Evolutionary conservation across 106 monocot species (phyloP).

Genomic region (Triglochin maritima): DNA sequence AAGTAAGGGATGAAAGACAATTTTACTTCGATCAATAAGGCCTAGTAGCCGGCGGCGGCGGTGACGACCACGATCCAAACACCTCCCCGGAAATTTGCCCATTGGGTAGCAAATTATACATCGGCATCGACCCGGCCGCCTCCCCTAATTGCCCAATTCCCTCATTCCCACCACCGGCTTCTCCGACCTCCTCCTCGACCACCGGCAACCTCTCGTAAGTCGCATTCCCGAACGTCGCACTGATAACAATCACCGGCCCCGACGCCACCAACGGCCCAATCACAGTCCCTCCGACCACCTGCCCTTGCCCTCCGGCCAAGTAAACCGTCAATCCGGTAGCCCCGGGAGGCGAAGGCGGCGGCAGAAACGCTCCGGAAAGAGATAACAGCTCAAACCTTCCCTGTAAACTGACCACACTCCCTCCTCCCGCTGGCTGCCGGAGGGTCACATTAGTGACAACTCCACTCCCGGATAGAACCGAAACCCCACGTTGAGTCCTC

Average conservation of each 20-base stretch:
- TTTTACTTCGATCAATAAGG: no score
- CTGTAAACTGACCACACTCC: slow-evolving; percentile 6
- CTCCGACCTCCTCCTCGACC: slow-evolving; percentile 6
- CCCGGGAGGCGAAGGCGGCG: slow-evolving; percentile 9
- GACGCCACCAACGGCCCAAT: slow-evolving; percentile 13
- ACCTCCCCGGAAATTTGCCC: no score
- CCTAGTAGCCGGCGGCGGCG: no score
- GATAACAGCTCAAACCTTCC: slow-evolving; percentile 18
- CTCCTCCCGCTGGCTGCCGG: slow-evolving; percentile 7
- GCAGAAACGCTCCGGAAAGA: slow-evolving; percentile 16
- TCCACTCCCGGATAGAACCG: slow-evolving; percentile 10
- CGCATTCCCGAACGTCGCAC: slow-evolving; percentile 9
- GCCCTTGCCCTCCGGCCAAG: slow-evolving; percentile 2
- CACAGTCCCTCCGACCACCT: slow-evolving; percentile 8
- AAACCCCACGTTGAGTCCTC: slow-evolving; percentile 12
- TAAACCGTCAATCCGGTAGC: slow-evolving; percentile 14
- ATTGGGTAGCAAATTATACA: no score
- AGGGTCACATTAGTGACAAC: slow-evolving; percentile 18
- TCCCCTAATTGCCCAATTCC: no score
- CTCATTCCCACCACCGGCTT: no score
- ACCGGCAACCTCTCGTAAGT: slow-evolving; percentile 14
- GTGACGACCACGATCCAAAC: no score
- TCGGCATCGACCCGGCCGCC: no score
- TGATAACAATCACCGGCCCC: slow-evolving; percentile 15
- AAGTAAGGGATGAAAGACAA: no score